Base-by-base conservation (phyloP, 495 filamentous ascomycete genomes). In the Xylaria bambusicola region DNA sequence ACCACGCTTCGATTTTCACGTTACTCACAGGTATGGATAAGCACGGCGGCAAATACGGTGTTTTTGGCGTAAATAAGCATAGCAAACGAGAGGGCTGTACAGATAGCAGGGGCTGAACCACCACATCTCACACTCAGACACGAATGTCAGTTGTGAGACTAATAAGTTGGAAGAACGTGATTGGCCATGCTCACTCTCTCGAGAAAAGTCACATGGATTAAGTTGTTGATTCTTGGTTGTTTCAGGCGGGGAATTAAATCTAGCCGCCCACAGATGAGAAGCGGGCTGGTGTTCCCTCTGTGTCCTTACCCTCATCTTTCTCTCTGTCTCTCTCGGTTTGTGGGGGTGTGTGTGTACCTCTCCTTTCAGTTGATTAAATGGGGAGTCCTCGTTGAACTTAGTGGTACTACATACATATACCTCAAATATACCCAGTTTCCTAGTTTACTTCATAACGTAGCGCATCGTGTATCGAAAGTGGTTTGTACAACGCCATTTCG, bases 11-110 rank as follows among this genome's bases (percentile, higher is more conserved):
- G 21, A 13, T 20, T 46, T 41, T 41, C 33, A 29, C 41, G 29
- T 36, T 21, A 15, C 8, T 53, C 41, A 24, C 15, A 6, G 21
- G 31, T 60, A 56, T 56, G 47, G 46, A 57, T 45, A 18, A 41
- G 55, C 24, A 31, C 31, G 35, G n/a, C 13, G 45, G 23, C 55
- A 20, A n/a, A 29, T 46, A 13, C 31, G 55, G 55, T 50, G 55
- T 58, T 58, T 27, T 58, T 36, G 55, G 55, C 55, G 55, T 58
- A 49, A 20, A 40, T 41, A 29, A 48, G 55, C 55, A 58, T 58
- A 49, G 7, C 35, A 20, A 18, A 3, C 1, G 35, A 29, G 35
- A 27, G 42, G 54, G 17, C 15, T 57, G 42, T 48, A 57, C 44
- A 47, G 44, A 26, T 48, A 48, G 17, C 2, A 26, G 24, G 3